Evolutionary conservation across 306 rosid species (phyloP), one percentile per base, ranked within the genome.

Genomic region (Rosa lucieae): DNA sequence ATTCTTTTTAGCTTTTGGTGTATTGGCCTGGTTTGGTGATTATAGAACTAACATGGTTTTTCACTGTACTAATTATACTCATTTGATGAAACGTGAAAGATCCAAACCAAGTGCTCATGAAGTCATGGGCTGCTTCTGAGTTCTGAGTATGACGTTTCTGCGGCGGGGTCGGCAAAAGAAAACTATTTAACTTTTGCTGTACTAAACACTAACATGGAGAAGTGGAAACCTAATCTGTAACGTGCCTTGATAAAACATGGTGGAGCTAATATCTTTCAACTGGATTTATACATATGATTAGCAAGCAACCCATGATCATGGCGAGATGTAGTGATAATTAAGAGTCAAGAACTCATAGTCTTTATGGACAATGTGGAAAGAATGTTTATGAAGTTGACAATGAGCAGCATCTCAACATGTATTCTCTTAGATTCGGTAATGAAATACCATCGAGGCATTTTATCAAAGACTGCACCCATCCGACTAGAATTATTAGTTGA

Each of bases 1-100:
- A 17, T 26, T 29, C 14, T 10, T 18, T 67, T 9, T 4, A 42
- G 72, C 72, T 67, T 67, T 39, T 35, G 70, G 44, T 37, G 21
- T 37, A 44, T 58, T 75, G 56, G 56, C 17, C 20, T 46, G 17
- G 67, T 43, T 56, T 44, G 78, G 70, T 44, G 59, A 75, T 43
- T 75, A 61, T 61, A 58, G 18, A 75, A 67, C 71, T 75, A 80
- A 77, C 78, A 63, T 80, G 14, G 76, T 78, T 74, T 58, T 80
- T 75, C 81, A 65, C 70, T 67, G 74, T 75, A 82, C 76, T 73
- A 51, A 17, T 5, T 15, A 3, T 17, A 66, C 70, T 66, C 86
- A 81, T 82, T 89, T 65, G 62, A 61, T 78, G 49, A 70, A 87
- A 86, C 85, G 80, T 80, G 91, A 83, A 75, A 80, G 70, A 66